Percentiles rank a stretch among this genome's conserved stretches.
phyloP scores from a whole-genome alignment of 1,139 yeast genomes.

The Yamadazyma siamensis region DNA sequence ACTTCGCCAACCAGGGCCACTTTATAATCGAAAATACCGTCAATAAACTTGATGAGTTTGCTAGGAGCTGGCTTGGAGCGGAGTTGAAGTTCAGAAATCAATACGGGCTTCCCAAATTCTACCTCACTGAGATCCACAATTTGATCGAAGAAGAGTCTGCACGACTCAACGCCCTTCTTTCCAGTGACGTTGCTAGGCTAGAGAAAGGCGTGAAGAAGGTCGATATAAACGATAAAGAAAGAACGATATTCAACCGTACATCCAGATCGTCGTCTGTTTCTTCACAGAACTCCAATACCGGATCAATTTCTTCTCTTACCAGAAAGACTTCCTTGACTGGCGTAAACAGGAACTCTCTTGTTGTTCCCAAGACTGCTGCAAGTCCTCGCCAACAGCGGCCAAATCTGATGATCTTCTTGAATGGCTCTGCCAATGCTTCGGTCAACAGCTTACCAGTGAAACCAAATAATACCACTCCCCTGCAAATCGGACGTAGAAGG shows the following conservation, averaged over 20 bases:
- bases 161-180: not conserved
- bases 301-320: constrained; percentile 7
- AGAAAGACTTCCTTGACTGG: constrained; percentile 15
- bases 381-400: constrained; percentile 21
- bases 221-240: constrained; percentile 5
- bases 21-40: constrained; percentile 22
- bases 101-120: constrained; percentile 23
- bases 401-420: constrained; percentile 25
- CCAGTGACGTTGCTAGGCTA: constrained; percentile 1
- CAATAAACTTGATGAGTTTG: constrained; percentile 31
- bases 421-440: constrained; percentile 18
- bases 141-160: constrained; percentile 1
- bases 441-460: constrained; percentile 13
- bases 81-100: constrained; percentile 37
- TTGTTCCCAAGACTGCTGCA: constrained; percentile 8
- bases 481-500: constrained; percentile 25
- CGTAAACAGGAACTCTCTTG: constrained; percentile 17
- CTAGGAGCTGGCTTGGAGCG: constrained; percentile 30
- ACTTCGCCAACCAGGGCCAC: constrained; percentile 32
- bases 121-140: constrained; percentile 5
- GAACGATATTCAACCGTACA: constrained; percentile 18
- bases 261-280: constrained; percentile 27
- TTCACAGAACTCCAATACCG: constrained; percentile 15
- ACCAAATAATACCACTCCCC: constrained; percentile 5
- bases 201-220: constrained; percentile 2